These are phyloP conservation scores for Cyclocybe cylindracea DNA, from an alignment of 768 basidiomycete species.

Conservation along the genomic window DNA sequence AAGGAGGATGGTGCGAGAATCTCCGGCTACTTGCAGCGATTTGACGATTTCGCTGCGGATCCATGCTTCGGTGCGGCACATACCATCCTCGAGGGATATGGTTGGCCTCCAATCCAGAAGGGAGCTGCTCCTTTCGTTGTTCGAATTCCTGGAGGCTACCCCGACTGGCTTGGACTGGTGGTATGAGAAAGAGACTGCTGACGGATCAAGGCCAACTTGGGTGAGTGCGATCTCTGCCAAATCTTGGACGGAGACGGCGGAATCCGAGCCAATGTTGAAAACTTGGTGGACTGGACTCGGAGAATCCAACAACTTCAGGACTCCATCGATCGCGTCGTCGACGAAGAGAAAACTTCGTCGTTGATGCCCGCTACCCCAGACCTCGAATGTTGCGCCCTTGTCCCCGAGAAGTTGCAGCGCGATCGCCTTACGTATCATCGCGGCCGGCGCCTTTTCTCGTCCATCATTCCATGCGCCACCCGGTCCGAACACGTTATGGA, in stretches of 20 bases:
- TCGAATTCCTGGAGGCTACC: conserved; percentile 51
- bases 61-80: conserved; percentile 49
- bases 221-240: conserved; percentile 42
- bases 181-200: conserved; percentile 27
- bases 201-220: conserved; percentile 27
- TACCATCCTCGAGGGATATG: conserved; percentile 44
- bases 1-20: conserved; percentile 10
- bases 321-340: conserved; percentile 52
- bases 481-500: conserved; percentile 63
- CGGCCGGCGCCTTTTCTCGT: conserved; percentile 60
- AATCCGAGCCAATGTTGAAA: conserved; percentile 55
- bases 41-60: conserved; percentile 38
- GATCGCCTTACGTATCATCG: conserved; percentile 54
- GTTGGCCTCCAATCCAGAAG: conserved; percentile 44
- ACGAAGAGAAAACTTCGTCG: conserved; percentile 58
- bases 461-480: conserved; percentile 54
- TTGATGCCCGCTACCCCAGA: conserved; percentile 60
- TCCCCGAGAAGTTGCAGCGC: conserved; percentile 25
- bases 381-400: conserved; percentile 35
- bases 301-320: conserved; percentile 44
- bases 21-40: neutral
- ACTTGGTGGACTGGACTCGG: conserved; percentile 24
- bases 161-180: conserved; percentile 38
- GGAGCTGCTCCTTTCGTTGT: conserved; percentile 38
- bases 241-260: conserved; percentile 38